These are phyloP conservation scores for Porcisia deanei DNA, from an alignment of 208 protist species.

Conservation along the genomic window DNA sequence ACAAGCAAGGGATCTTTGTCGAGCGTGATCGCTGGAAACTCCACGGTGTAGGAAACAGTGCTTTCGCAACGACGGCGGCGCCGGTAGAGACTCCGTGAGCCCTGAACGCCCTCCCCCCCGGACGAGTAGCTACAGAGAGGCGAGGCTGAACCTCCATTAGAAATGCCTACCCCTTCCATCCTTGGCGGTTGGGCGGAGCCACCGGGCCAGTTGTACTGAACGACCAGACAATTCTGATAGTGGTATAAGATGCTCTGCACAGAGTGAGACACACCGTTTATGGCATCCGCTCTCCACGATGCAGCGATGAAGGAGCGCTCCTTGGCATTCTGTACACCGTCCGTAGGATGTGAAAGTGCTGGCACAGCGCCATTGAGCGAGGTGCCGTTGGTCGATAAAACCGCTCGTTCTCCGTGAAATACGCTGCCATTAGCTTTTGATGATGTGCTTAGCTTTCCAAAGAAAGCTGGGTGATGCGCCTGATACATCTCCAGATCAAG, in stretches of 20 bases:
- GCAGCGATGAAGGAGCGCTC: background rate
- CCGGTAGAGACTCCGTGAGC: constrained; percentile 1
- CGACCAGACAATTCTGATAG: constrained; percentile 14
- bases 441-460: constrained; percentile 15
- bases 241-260: constrained; percentile 27
- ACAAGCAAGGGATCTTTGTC: constrained; percentile 48
- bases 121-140: background rate
- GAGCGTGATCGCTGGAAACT: constrained; percentile 39
- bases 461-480: constrained; percentile 12
- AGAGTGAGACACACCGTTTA: constrained; percentile 8
- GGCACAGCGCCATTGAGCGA: background rate
- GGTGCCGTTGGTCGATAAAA: background rate
- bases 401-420: background rate
- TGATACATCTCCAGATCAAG: constrained; percentile 20
- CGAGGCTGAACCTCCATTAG: background rate
- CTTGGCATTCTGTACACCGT: background rate
- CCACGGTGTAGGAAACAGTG: constrained; percentile 25
- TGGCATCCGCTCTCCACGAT: constrained; percentile 6
- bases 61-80: constrained; percentile 41
- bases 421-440: background rate
- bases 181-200: constrained; percentile 7
- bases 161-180: background rate
- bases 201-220: constrained; percentile 30
- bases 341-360: background rate
- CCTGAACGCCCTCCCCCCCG: background rate